Evolutionary conservation across 2,329 filamentous ascomycete genomes (phyloP).

Genomic region (Fusarium graminum): DNA sequence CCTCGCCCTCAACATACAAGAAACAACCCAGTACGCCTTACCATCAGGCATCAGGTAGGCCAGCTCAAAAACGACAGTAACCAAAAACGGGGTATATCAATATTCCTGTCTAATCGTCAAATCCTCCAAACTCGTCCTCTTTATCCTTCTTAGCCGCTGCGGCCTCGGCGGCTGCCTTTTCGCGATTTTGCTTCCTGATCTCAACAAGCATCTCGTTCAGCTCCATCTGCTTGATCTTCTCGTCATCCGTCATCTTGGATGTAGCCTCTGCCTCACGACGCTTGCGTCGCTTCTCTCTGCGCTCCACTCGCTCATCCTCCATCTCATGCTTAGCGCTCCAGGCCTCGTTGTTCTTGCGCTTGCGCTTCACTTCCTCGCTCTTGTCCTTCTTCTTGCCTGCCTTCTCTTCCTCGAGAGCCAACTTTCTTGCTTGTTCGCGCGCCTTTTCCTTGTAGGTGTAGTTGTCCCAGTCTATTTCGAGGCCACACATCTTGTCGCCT

Average conservation of each 20-base stretch:
- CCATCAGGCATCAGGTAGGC: conserved; percentile 1
- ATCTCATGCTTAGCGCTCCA: conserved; percentile 80
- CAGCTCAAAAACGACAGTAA: neutral
- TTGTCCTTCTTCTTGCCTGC: conserved; percentile 55
- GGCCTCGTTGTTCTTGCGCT: conserved; percentile 73
- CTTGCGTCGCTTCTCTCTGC: conserved; percentile 74
- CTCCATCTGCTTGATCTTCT: conserved; percentile 73
- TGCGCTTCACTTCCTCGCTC: conserved; percentile 62
- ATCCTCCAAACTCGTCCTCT: conserved; percentile 71
- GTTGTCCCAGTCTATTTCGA: conserved; percentile 74
- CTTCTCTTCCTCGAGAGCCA: conserved; percentile 66
- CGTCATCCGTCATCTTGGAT: conserved; percentile 77
- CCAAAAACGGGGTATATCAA: conserved; percentile 45
- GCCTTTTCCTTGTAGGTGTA: conserved; percentile 80
- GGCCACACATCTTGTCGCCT: conserved; percentile 73
- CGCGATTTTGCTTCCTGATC: conserved; percentile 70
- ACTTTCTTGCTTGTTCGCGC: conserved; percentile 74
- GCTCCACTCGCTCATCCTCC: conserved; percentile 71
- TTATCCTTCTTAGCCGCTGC: conserved; percentile 52
- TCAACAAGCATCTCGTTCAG: conserved; percentile 73
- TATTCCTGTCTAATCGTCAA: conserved; percentile 60
- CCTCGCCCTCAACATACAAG: neutral
- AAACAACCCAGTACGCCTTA: conserved; percentile 6
- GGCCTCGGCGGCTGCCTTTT: conserved; percentile 52
- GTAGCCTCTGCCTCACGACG: conserved; percentile 73